Base-by-base conservation (phyloP, 2,329 filamentous ascomycete genomes). In the Ophiostoma himal-ulmi region DNA sequence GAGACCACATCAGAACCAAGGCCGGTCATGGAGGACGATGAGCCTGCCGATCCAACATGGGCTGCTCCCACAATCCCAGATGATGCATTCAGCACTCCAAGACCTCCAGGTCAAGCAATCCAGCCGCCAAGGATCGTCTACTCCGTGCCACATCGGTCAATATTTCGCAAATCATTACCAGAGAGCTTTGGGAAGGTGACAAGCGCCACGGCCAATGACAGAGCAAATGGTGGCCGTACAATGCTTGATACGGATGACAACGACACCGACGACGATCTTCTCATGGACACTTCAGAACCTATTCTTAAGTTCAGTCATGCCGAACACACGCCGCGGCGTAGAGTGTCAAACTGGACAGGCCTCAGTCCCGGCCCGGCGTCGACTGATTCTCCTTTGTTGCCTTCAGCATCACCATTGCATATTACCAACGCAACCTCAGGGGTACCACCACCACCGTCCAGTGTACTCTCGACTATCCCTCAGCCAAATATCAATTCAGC, bases 31-130 rank as follows among this genome's bases (percentile, higher is more conserved):
- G 26, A 34, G 4, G 57, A 34, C 5, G 36, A 10, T 17, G 44
- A 48, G 36, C 6, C 44, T 2, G 44, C 76, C 26, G 81, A 83
- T 68, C 78, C 81, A 3, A 72, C 76, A 0, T 83, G 81, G 81
- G 76, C 76, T 36, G 75, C 75, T 0, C 81, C 81, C 1, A 78
- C 79, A 5, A 73, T 82, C 8, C 76, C 76, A 7, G 72, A 68
- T n/a, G 69, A 74, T 2, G 73, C 72, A 1, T 72, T 75, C 37
- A 68, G 70, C 36, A 72, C 64, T 3, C 67, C 66, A 20, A 30
- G 13, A 14, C 65, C 65, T 4, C 37, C n/a, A 4, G 48, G n/a
- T 30, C 10, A 26, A 20, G 62, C 13, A 3, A 20, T 39, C 22
- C 6, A 34, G 30, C 48, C 48, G 36, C 57, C 44, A 52, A 34